Conservation (phyloP, 2,329 filamentous ascomycete genomes). For the Claviceps humidiphila region DNA sequence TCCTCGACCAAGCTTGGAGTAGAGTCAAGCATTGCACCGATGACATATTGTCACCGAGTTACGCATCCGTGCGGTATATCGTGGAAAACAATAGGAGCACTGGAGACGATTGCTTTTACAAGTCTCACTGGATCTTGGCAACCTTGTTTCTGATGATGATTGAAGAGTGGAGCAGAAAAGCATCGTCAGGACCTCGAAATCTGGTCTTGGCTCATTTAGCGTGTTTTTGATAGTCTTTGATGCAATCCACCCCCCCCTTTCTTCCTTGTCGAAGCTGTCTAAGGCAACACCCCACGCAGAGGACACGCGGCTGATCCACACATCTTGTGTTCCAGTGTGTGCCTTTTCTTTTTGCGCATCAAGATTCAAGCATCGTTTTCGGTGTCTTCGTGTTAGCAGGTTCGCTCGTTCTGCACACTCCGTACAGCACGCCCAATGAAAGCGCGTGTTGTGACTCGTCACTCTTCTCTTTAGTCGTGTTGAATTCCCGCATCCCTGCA, state of each 20-base stretch:
- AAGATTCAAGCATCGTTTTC: neutral
- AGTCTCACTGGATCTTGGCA: neutral
- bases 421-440: neutral
- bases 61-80: neutral
- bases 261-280: neutral
- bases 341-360: neutral
- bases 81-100: neutral
- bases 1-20: neutral
- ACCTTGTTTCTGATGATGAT: neutral
- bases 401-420: neutral
- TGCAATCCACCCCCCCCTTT: neutral
- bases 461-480: neutral
- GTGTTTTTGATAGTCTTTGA: neutral
- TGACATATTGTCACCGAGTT: neutral
- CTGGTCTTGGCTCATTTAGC: neutral
- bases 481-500: neutral
- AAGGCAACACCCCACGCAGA: conserved; percentile 3
- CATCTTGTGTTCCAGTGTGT: neutral
- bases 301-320: conserved; percentile 3
- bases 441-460: neutral
- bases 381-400: neutral
- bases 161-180: conserved; percentile 1
- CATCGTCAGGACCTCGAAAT: neutral
- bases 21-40: neutral
- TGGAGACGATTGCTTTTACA: neutral